These are phyloP conservation scores for Clonostachys byssicola DNA, from an alignment of 2,329 filamentous ascomycete species.

Conservation along the genomic window DNA sequence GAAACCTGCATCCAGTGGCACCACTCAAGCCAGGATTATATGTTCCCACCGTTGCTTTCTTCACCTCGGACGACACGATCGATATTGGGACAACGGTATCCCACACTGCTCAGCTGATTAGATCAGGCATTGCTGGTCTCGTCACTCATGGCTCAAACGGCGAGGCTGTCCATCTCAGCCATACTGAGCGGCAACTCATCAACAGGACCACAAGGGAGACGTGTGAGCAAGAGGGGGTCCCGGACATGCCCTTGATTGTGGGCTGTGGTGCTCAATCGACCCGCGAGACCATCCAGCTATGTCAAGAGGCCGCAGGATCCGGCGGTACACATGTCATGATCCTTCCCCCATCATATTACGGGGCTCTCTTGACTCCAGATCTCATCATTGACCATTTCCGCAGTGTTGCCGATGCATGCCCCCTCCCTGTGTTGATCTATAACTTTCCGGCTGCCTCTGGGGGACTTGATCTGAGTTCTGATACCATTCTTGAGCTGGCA, in stretches of 20 bases:
- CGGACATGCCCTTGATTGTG: constrained; percentile 59
- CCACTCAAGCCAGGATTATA: constrained; percentile 40
- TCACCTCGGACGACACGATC: constrained; percentile 48
- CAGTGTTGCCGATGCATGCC: constrained; percentile 52
- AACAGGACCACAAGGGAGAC: constrained; percentile 58
- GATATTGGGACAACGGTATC: constrained; percentile 45
- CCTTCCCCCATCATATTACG: constrained; percentile 67
- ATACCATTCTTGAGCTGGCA: constrained; percentile 48
- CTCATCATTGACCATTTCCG: constrained; percentile 58
- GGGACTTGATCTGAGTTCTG: constrained; percentile 54
- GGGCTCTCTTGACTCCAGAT: constrained; percentile 51
- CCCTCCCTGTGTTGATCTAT: constrained; percentile 58
- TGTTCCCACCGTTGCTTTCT: constrained; percentile 61
- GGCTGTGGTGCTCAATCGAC: constrained; percentile 66
- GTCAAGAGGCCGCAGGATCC: constrained; percentile 56
- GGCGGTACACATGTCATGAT: constrained; percentile 67
- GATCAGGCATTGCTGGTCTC: constrained; percentile 61
- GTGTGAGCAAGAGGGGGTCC: constrained; percentile 51
- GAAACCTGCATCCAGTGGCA: too few relatives aligned
- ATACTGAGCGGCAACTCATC: constrained; percentile 59
- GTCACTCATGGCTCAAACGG: constrained; percentile 71
- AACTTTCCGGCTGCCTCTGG: constrained; percentile 57
- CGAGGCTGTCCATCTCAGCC: constrained; percentile 66
- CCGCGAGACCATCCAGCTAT: constrained; percentile 62
- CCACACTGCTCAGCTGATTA: constrained; percentile 54